Conservation (phyloP, 805 yeast genomes). For the Cyberlindnera petersonii region DNA sequence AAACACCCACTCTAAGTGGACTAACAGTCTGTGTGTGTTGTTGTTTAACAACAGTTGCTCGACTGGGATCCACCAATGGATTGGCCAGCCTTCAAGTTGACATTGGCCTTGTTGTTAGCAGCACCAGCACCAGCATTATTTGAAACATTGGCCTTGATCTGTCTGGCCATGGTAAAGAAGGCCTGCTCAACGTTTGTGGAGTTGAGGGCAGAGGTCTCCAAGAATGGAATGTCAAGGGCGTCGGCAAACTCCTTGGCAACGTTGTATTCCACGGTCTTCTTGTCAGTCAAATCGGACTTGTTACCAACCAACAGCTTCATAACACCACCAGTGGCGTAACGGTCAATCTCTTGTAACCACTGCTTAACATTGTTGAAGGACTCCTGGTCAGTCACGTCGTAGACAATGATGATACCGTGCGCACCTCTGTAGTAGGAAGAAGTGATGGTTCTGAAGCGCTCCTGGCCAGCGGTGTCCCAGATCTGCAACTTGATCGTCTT, state of each 20-base stretch:
- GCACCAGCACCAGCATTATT: slow-evolving; percentile 38
- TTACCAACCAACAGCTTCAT: slow-evolving; percentile 94
- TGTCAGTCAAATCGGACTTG: slow-evolving; percentile 90
- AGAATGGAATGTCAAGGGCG: slow-evolving; percentile 86
- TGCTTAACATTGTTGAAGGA: slow-evolving; percentile 94
- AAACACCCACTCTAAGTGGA: too few species aligned
- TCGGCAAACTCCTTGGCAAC: slow-evolving; percentile 98
- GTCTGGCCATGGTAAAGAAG: slow-evolving; percentile 97
- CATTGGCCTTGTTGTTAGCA: slow-evolving; percentile 53
- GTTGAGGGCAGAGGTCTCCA: slow-evolving; percentile 93
- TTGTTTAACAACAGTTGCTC: slow-evolving; percentile 17
- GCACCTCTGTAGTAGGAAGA: slow-evolving; percentile 98
- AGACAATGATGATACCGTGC: slow-evolving; percentile 95
- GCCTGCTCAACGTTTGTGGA: slow-evolving; percentile 98
- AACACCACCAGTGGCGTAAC: slow-evolving; percentile 97
- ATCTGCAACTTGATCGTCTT: slow-evolving; percentile 96
- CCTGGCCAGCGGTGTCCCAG: slow-evolving; percentile 99
- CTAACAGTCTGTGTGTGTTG: too few species aligned
- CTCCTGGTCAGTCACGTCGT: slow-evolving; percentile 97
- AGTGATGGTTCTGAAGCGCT: slow-evolving; percentile 95
- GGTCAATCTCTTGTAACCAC: slow-evolving; percentile 98
- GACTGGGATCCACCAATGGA: slow-evolving; percentile 37
- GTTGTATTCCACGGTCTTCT: slow-evolving; percentile 92
- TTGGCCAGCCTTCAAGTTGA: slow-evolving; percentile 73
- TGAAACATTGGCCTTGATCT: slow-evolving; percentile 93